Base-by-base conservation (phyloP, 2,329 filamentous ascomycete species). In the Pseudophaeomoniella oleicola region DNA sequence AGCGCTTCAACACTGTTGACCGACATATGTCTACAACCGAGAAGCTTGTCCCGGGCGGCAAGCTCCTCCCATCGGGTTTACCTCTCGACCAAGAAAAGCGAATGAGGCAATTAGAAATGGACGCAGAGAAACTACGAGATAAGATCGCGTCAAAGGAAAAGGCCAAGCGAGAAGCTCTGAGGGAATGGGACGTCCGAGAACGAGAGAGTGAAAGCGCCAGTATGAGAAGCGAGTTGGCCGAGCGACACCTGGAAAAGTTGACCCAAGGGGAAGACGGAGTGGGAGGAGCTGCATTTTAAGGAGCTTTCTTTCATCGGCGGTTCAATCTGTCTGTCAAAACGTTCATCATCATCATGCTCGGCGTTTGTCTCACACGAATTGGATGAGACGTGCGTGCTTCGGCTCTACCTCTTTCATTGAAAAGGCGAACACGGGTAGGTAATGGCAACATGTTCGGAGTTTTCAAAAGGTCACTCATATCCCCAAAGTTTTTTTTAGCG, bases 161-260 rank as follows among this genome's bases (percentile, higher is more conserved):
- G 35, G 39, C 48, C 9, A 66, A 65, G 44, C 53, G 62, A 33
- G 48, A 49, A 12, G 56, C 51, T 1, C 39, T 67, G 36, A 56
- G 55, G 37, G 63, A 67, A 22, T 68, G 64, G 64, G 61, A 66
- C 36, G 58, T 52, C 35, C 41, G 64, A 32, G 59, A 65, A 40
- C 51, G 62, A 19, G 64, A 68, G 46, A 64, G 56, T 39, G 57
- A 59, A 17, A 60, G 63, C 14, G 62, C 60, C 30, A 56, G 57
- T 2, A 44, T 65, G 32, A 64, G 59, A 43, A 66, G 61, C 42
- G 63, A 67, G 37, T 46, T 67, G 36, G 63, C 64, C 3, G 64
- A 67, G 41, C 53, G 58, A 2, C 60, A 65, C 48, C 43, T 67
- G 41, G 60, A 65, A 36, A 49, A 58, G 11, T 59, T 67, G 50